Evolutionary conservation across 139 green algal species (phyloP), one percentile per base, ranked within the genome.

Genomic region (Chlorella ohadii): DNA sequence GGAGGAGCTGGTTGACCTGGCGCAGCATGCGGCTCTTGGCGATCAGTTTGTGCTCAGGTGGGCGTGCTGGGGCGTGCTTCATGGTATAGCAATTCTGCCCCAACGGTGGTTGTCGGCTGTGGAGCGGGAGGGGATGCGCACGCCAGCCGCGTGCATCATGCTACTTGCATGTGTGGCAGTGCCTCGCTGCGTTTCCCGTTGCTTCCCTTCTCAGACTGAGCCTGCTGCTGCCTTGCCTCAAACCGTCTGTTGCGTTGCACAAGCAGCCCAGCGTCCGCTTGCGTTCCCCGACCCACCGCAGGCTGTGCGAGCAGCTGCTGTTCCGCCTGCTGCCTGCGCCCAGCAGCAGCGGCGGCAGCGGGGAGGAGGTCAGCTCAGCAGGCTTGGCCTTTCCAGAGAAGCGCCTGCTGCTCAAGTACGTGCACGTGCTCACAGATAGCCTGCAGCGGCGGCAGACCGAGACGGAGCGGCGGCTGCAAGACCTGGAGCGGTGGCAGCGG

Each of bases 271-370:
- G n/a, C n/a, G n/a, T n/a, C n/a, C n/a, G n/a, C n/a, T n/a, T n/a
- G n/a, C n/a, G n/a, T n/a, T n/a, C n/a, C n/a, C n/a, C n/a, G n/a
- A n/a, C n/a, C n/a, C n/a, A n/a, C n/a, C 44, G 80, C 80, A 85
- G 78, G 70, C 80, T 92, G 9, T 90, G 86, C 67, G 83, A 90
- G 38, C 72, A 87, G 74, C 86, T 90, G 66, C 72, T 92, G 33
- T 81, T 89, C 73, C n/a, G 70, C 13, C 79, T 66, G 23, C 2
- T 65, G 71, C 73, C 57, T 59, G 51, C 51, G 15, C 51, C 51
- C 51, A 59, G 22, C 17, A 64, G 44, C 44, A 51, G 56, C 71
- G 25, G 27, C 67, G 11, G 51, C 51, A 59, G 51, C 51, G 51
- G 51, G 51, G 51, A 59, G 12, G 51, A 59, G 51, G 51, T 59